A percentile compares a stretch with the other conserved stretches of the same genome.
phyloP scores from a whole-genome alignment of 257 asterid genomes.

The Nicotiana sylvestris region DNA sequence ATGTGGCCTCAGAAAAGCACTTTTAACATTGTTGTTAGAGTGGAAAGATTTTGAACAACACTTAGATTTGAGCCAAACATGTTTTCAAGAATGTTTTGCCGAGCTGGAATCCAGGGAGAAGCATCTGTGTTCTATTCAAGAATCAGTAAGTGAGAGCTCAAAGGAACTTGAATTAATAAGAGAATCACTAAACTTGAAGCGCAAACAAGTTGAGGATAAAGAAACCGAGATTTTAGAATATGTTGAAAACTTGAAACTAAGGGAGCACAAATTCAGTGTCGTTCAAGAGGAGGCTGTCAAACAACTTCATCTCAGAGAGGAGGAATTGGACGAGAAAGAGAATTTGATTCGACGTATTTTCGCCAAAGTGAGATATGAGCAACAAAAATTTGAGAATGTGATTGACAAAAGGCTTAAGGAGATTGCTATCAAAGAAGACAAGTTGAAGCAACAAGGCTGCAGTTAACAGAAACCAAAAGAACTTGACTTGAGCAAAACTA shows the following conservation, averaged over 20 bases:
- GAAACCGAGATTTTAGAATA: background rate
- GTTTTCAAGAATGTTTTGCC: background rate
- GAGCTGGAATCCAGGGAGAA: constrained; percentile 4
- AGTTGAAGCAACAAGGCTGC: background rate
- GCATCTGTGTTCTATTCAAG: background rate
- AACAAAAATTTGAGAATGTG: background rate
- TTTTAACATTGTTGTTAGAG: background rate
- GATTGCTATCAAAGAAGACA: background rate
- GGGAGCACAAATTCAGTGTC: background rate
- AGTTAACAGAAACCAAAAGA: too few relatives aligned
- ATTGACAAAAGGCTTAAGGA: background rate
- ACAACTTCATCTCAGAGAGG: background rate
- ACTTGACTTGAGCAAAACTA: too few relatives aligned
- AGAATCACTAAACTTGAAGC: background rate
- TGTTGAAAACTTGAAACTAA: background rate
- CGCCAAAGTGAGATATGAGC: background rate
- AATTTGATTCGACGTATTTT: background rate
- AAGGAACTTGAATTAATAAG: background rate
- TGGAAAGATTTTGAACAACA: background rate
- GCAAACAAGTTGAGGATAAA: background rate
- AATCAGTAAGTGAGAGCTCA: background rate
- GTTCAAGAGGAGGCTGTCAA: too few relatives aligned
- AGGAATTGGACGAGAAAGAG: background rate
- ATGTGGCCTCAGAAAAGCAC: background rate
- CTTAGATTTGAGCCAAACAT: background rate